Conservation (phyloP, 2,329 filamentous ascomycete species). For the Fusarium goolgardi region DNA sequence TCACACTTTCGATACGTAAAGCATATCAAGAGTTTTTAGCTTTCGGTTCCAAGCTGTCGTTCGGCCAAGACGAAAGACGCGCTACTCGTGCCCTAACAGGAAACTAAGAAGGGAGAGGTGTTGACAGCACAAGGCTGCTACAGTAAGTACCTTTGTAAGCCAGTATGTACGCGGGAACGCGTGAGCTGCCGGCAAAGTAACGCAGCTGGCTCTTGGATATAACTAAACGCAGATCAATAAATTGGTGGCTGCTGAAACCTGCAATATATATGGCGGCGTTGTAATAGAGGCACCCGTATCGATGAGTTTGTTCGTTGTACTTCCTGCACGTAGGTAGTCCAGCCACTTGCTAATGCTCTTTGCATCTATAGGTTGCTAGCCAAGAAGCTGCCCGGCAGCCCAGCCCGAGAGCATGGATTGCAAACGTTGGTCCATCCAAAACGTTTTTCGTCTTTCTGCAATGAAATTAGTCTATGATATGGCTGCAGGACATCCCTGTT, state of each 20-base stretch:
- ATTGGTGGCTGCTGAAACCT: constrained; percentile 1
- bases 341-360: not conserved
- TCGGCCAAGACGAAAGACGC: constrained; percentile 18
- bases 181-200: constrained; percentile 27
- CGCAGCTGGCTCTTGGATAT: constrained; percentile 11
- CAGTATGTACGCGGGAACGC: not conserved
- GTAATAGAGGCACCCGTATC: not conserved
- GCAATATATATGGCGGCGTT: not conserved
- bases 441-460: constrained; percentile 16
- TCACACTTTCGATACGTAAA: constrained; percentile 19
- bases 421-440: not conserved
- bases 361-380: not conserved
- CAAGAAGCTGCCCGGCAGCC: not conserved
- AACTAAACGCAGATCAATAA: constrained; percentile 1
- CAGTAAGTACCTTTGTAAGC: not conserved
- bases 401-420: not conserved
- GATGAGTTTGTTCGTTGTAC: not conserved
- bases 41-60: constrained; percentile 21
- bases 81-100: constrained; percentile 21
- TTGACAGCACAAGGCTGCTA: constrained; percentile 15
- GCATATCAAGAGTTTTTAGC: constrained; percentile 19
- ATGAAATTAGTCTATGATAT: constrained; percentile 27
- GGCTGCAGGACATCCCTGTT: constrained; percentile 23
- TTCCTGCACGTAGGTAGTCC: not conserved
- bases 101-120: constrained; percentile 38